Conservation (phyloP, 768 basidiomycete genomes). For the Phanerochaete carnosa region DNA sequence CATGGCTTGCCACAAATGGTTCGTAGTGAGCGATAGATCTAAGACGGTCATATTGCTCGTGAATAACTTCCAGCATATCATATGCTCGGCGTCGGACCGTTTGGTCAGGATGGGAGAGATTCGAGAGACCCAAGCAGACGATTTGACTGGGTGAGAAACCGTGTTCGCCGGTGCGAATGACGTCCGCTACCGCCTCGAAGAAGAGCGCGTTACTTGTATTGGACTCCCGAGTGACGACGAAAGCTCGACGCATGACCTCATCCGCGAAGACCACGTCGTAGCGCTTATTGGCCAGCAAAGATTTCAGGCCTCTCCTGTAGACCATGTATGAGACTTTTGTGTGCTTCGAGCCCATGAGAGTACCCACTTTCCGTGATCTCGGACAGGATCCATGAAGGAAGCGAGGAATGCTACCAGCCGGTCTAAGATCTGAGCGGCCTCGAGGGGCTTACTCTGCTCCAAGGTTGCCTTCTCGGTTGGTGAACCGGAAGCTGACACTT, state of each 20-base stretch:
- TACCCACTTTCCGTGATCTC: slow-evolving; percentile 64
- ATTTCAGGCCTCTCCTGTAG: slow-evolving; percentile 70
- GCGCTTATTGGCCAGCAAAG: slow-evolving; percentile 57
- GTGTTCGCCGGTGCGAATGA: slow-evolving; percentile 52
- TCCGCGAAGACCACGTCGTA: slow-evolving; percentile 54
- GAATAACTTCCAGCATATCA: slow-evolving; percentile 68
- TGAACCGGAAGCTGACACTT: slow-evolving; percentile 49
- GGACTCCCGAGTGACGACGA: slow-evolving; percentile 52
- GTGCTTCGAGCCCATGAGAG: not conserved
- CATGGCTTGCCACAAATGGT: slow-evolving; percentile 64
- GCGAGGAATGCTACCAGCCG: slow-evolving; percentile 68
- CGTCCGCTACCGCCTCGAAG: slow-evolving; percentile 76
- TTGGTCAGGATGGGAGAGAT: slow-evolving; percentile 70
- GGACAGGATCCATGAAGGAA: slow-evolving; percentile 48
- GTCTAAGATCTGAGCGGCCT: slow-evolving; percentile 52
- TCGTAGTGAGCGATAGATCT: slow-evolving; percentile 72
- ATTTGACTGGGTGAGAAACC: slow-evolving; percentile 72
- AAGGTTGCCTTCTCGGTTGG: slow-evolving; percentile 52
- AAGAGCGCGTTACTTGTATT: slow-evolving; percentile 60
- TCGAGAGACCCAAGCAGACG: slow-evolving; percentile 75
- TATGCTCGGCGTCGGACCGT: slow-evolving; percentile 74
- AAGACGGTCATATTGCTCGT: slow-evolving; percentile 64
- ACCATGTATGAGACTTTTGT: not conserved
- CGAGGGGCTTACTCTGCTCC: slow-evolving; percentile 54
- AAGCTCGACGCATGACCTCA: slow-evolving; percentile 66